phyloP scores from a whole-genome alignment of 768 basidiomycete species.

The Russula olivacea region DNA sequence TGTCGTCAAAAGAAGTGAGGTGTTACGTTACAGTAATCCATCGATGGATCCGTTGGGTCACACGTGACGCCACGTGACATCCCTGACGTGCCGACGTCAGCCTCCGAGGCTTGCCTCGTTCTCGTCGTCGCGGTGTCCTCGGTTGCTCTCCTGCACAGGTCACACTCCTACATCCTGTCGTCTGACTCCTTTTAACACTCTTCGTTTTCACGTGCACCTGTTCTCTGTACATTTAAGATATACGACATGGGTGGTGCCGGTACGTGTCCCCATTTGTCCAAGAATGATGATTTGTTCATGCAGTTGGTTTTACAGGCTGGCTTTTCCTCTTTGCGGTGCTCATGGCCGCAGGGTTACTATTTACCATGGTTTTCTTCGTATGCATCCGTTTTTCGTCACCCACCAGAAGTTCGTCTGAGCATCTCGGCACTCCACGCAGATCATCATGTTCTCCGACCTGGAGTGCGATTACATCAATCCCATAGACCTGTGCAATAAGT shows the following conservation, averaged over 20 bases:
- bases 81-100: constrained; percentile 14
- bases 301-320: constrained; percentile 59
- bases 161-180: neutral
- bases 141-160: neutral
- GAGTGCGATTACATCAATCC: constrained; percentile 99
- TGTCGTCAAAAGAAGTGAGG: too few species aligned
- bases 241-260: constrained; percentile 40
- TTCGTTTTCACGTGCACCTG: neutral
- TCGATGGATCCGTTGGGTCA: too few species aligned
- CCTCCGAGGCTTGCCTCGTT: too few species aligned
- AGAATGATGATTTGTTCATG: neutral
- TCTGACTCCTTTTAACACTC: neutral
- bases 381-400: constrained; percentile 34
- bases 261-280: constrained; percentile 28
- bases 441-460: constrained; percentile 99
- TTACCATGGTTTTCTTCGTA: constrained; percentile 99
- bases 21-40: too few species aligned
- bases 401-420: neutral
- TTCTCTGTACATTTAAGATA: constrained; percentile 13
- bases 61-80: neutral
- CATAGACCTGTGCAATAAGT: constrained; percentile 99
- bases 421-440: constrained; percentile 46
- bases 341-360: constrained; percentile 88
- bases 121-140: neutral
- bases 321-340: constrained; percentile 95